phyloP scores from a whole-genome alignment of 192 early-diverging fungal genomes.

The Endogone sp. region DNA sequence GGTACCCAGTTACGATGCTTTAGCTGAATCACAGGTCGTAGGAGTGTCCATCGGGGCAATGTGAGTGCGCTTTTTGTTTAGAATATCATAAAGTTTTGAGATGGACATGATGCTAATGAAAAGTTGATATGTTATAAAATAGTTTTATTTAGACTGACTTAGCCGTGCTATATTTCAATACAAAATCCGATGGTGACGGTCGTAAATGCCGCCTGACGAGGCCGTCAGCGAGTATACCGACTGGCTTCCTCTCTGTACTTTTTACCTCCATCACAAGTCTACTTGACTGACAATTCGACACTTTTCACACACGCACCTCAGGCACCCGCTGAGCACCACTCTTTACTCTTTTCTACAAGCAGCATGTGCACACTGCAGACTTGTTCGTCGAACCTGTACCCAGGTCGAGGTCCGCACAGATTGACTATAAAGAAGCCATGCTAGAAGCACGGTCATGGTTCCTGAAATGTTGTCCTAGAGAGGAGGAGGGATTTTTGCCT shows the following conservation, averaged over 20 bases:
- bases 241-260: too few relatives aligned
- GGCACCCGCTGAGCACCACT: slow-evolving; percentile 20
- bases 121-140: slow-evolving; percentile 8
- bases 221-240: too few relatives aligned
- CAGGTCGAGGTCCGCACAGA: slow-evolving; percentile 16
- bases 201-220: too few relatives aligned
- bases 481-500: background rate
- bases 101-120: too few relatives aligned
- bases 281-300: too few relatives aligned
- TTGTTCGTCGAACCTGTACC: slow-evolving; percentile 17
- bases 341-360: slow-evolving; percentile 43
- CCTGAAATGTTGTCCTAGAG: background rate
- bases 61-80: too few relatives aligned
- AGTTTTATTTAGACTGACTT: slow-evolving; percentile 8
- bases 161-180: slow-evolving; percentile 10
- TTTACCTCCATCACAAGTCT: too few relatives aligned
- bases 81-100: too few relatives aligned
- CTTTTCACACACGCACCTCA: background rate
- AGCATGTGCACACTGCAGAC: slow-evolving; percentile 24
- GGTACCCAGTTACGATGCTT: slow-evolving; percentile 34
- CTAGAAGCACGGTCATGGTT: slow-evolving; percentile 27
- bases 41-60: slow-evolving; percentile 37
- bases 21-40: slow-evolving; percentile 35
- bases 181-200: slow-evolving; percentile 12
- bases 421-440: slow-evolving; percentile 44